Evolutionary conservation across 1,139 yeast species (phyloP), one percentile per base, ranked within the genome.

Genomic region (Pneumocystis murina): DNA sequence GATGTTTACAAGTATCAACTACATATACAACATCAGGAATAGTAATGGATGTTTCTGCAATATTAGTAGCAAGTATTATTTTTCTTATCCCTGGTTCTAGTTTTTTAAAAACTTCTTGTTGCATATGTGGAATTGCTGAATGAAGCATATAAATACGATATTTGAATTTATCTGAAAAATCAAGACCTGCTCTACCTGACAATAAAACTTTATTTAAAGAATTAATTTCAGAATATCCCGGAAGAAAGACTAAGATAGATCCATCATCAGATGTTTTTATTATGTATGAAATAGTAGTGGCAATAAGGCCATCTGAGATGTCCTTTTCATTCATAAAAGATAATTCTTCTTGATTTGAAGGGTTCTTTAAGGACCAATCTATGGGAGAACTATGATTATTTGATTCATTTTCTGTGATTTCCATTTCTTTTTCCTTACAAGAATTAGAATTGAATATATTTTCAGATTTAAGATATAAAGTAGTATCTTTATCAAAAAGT

Each of bases 21-120:
- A 88, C 92, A 1, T 80, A 89, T 38, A 86, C 90, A 75, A 90
- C 86, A 73, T 87, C 95, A 28, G 92, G 89, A 64, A 87, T 87
- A 1, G 90, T 85, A 65, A 85, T 84, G 57, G 90, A 85, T 0
- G 88, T 84, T 72, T 84, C 88, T 2, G 79, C 86, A 67, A 87
- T 85, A 70, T 87, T 87, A 0, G 95, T 87, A 0, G 94, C 82
- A 0, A 86, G 86, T 14, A 87, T 86, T 62, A 87, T 79, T 69
- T 87, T 87, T 67, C 92, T 77, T 48, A 76, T 74, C 0, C 80
- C 79, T 0, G 68, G 71, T 2, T 80, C 81, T 1, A 83, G 78
- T n/a, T 63, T 67, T 59, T 74, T 77, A 71, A 87, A 87, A 0
- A 87, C 91, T 76, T 75, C 67, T 81, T 83, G 70, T 48, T 87